Base-by-base conservation (phyloP, 2,329 filamentous ascomycete genomes). In the Bertia moriformis region DNA sequence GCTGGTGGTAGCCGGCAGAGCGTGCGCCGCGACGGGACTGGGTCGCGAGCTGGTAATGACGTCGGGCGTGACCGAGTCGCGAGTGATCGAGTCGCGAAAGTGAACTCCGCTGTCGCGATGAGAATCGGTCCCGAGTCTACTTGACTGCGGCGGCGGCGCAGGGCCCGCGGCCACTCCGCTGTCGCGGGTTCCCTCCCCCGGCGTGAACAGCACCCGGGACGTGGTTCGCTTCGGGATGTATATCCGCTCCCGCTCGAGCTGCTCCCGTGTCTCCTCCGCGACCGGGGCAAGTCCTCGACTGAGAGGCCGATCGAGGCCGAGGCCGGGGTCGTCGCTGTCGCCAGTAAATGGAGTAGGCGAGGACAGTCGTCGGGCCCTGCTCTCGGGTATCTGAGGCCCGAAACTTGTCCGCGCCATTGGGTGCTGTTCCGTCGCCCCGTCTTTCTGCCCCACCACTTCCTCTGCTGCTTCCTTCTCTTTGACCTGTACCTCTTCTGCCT, bases 91-190 rank as follows among this genome's bases (percentile, higher is more conserved):
- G 30, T 72, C 68, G 17, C 62, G 64, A 33, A 73, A 57, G 46
- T 74, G 67, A 19, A 75, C 65, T 18, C 69, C 71, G 51, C 73
- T 77, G 48, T 78, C 72, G 33, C 67, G 63, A 38, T 60, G 55
- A 2, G 68, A 66, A n/a, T n/a, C n/a, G n/a, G n/a, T n/a, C n/a
- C n/a, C n/a, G n/a, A n/a, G n/a, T n/a, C n/a, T n/a, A n/a, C n/a
- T n/a, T n/a, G n/a, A n/a, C n/a, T n/a, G n/a, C n/a, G n/a, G n/a
- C n/a, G n/a, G n/a, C n/a, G n/a, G n/a, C n/a, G n/a, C n/a, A n/a
- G n/a, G n/a, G 36, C 61, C 65, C 4, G 61, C 52, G 18, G 57
- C 56, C 44, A 70, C 62, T 1, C 63, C 67, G 43, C 67, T 71
- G 45, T 73, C 69, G 32, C 68, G 55, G 46, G 66, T 67, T 22